Base-by-base conservation (phyloP, 169 alveolate genomes). In the Cryptosporidium ubiquitum region DNA sequence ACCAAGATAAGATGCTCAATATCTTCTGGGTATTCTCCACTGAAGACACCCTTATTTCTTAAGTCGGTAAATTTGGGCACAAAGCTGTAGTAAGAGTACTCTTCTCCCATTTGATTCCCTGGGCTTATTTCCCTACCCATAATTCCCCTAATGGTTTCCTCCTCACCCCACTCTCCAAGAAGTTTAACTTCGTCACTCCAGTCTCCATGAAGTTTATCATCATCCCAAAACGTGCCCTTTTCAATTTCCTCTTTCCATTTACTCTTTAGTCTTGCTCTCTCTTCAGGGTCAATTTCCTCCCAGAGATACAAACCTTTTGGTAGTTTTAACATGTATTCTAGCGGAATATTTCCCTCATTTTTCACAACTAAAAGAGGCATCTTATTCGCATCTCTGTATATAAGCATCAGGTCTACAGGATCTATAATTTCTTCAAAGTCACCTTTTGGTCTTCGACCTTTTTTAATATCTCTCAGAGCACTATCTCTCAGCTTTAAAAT, bases 91-190 rank as follows among this genome's bases (percentile, higher is more conserved):
- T 33, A 73, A n/a, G 85, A 73, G 51, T 64, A 37, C 33, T 71
- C 69, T 31, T 33, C 68, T 20, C 51, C 70, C 85, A 73, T 73
- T 52, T 55, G 20, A 73, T 31, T 52, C 20, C 29, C 55, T 7
- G 26, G 58, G 9, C 37, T 58, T 33, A 35, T 31, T 73, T 73
- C 85, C 31, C 57, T 73, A 58, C 70, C 85, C 57, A 73, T 0
- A 73, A 73, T 33, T 33, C 85, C 85, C 31, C 85, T 73, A 29
- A 64, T 33, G 0, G 66, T 39, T 18, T 79, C 79, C 33, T 79
- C 89, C 47, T 79, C 75, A 40, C 89, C 89, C 89, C 89, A 79
- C 20, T 61, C 75, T 37, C 89, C 89, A 47, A 61, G 89, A 23
- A 79, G 75, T 49, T 79, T 79, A n/a, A 61, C 39, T 26, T 79